Conservation (phyloP, 164 flowering plant species). For the Nymphaea colorata region DNA sequence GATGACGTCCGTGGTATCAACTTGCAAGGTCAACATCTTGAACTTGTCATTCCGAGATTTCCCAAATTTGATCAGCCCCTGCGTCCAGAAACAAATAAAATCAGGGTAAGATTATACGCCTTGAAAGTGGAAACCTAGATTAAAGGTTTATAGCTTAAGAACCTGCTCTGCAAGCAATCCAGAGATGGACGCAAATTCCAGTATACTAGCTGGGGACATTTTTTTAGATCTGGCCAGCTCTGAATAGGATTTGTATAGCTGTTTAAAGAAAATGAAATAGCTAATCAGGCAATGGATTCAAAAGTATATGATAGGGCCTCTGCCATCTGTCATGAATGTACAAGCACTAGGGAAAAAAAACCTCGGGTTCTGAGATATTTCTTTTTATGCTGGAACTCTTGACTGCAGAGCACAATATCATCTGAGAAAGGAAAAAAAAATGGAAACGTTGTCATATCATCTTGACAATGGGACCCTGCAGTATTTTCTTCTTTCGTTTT, state of each 20-base stretch:
- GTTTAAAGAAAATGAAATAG: conserved; percentile 13
- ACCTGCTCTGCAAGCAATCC: conserved; percentile 87
- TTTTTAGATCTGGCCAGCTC: conserved; percentile 54
- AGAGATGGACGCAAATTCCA: conserved; percentile 73
- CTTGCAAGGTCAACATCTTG: conserved; percentile 52
- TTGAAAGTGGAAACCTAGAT: background rate
- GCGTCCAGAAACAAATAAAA: conserved; percentile 13
- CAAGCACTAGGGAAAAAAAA: conserved; percentile 1
- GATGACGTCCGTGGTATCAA: conserved; percentile 68
- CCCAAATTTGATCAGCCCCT: conserved; percentile 83
- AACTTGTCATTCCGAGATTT: conserved; percentile 56
- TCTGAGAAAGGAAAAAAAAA: conserved; percentile 25
- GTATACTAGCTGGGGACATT: conserved; percentile 53
- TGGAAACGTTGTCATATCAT: background rate
- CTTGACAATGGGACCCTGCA: background rate
- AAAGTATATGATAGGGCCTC: background rate
- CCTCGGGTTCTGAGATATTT: conserved; percentile 72
- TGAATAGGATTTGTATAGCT: conserved; percentile 64
- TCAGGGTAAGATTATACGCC: background rate
- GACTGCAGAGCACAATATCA: conserved; percentile 73
- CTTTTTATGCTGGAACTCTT: conserved; percentile 69
- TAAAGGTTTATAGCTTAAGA: conserved; percentile 3
- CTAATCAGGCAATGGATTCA: background rate
- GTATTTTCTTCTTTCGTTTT: background rate
- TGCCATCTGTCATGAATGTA: background rate